These are phyloP conservation scores for Tylopilus vinaceipallidus DNA, from an alignment of 768 basidiomycete genomes.

Conservation along the genomic window DNA sequence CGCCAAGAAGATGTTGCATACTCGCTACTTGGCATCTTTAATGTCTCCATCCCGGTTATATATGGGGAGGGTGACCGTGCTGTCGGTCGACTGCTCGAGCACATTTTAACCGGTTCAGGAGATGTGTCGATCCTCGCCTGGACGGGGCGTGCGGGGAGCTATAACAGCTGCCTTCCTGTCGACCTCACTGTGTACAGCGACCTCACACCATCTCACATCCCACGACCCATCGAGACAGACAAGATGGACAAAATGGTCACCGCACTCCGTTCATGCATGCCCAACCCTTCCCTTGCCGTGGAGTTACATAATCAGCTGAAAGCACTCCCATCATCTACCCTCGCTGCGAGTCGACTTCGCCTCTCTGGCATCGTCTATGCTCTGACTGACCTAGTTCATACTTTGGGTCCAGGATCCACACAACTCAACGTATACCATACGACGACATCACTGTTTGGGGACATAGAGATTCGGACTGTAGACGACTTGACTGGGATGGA, in stretches of 20 bases:
- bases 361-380: conserved; percentile 6
- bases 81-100: no score
- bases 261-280: conserved; percentile 24
- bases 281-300: background rate
- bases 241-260: background rate
- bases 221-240: background rate
- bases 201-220: background rate
- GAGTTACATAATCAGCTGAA: background rate
- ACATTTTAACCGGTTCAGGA: no score
- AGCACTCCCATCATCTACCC: background rate
- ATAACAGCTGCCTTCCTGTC: no score
- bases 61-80: no score
- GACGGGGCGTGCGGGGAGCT: conserved; percentile 2
- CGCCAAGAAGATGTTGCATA: conserved; percentile 3
- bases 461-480: conserved; percentile 4
- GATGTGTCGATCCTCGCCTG: conserved; percentile 17
- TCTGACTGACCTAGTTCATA: background rate
- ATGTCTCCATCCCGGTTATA: no score
- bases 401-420: background rate
- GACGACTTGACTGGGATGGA: background rate
- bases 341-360: background rate
- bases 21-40: no score
- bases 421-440: background rate
- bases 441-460: background rate
- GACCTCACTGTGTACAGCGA: no score